phyloP scores from a whole-genome alignment of 257 asterid species.

The Apocynum venetum region DNA sequence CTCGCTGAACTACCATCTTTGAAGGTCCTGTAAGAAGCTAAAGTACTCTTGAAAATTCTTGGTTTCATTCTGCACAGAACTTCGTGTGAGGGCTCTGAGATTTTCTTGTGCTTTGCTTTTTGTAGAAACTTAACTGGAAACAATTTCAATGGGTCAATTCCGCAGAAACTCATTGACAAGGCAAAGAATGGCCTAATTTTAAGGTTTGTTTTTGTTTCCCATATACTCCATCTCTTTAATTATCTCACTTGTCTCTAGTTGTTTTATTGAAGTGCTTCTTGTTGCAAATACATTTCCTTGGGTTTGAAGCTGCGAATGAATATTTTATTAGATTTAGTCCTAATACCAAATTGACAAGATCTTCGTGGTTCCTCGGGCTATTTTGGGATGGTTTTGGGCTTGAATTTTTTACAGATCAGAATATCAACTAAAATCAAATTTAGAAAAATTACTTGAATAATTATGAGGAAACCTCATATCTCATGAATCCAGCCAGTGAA shows the following conservation, averaged over 20 bases:
- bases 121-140: constrained; percentile 35
- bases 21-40: constrained; percentile 23
- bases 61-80: background rate
- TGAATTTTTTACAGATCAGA: no score
- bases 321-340: no score
- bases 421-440: no score
- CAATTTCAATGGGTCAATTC: constrained; percentile 30
- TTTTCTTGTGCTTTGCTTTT: background rate
- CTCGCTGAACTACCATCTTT: constrained; percentile 16
- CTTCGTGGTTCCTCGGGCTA: no score
- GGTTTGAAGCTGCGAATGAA: no score
- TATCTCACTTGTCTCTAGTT: background rate
- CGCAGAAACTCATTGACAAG: constrained; percentile 25
- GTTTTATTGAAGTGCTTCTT: no score
- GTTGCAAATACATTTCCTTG: no score
- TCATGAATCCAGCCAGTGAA: no score
- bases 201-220: constrained; percentile 22
- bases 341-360: no score
- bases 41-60: background rate
- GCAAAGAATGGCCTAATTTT: constrained; percentile 11
- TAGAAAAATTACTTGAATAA: no score
- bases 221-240: background rate
- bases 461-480: no score
- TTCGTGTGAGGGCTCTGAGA: background rate
- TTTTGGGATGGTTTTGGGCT: no score